Percentiles rank a stretch among this genome's conserved stretches.
phyloP scores from a whole-genome alignment of 495 filamentous ascomycete species.

The Jackrogersella minutella region DNA sequence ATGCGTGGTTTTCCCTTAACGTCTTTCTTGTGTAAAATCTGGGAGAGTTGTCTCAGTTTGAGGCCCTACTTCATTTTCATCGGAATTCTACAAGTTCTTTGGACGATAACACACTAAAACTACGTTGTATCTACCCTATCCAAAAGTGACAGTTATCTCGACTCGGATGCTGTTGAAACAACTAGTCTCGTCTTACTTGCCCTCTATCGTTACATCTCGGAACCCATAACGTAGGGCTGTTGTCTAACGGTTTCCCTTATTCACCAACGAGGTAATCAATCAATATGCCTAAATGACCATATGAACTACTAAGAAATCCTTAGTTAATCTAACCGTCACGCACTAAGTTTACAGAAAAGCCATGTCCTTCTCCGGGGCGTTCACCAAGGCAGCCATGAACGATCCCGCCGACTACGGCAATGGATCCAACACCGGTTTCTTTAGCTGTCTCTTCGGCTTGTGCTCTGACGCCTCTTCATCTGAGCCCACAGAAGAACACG shows the following conservation, averaged over 20 bases:
- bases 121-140: no score
- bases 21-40: not conserved
- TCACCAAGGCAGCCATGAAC: not conserved
- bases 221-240: not conserved
- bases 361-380: no score
- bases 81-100: not conserved
- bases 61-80: not conserved
- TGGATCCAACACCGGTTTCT: not conserved
- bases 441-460: not conserved
- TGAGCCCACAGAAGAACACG: not conserved
- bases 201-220: not conserved
- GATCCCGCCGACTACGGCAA: not conserved
- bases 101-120: no score
- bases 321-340: not conserved
- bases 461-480: not conserved
- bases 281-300: no score
- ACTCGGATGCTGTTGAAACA: not conserved
- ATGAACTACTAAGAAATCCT: not conserved
- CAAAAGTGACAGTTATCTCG: no score
- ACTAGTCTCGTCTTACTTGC: not conserved
- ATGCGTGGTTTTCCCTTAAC: not conserved
- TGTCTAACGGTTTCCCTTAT: not conserved
- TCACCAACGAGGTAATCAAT: not conserved
- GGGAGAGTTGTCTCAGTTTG: not conserved
- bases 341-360: not conserved